Percentiles rank a stretch among this genome's conserved stretches.
phyloP scores from a whole-genome alignment of 2,329 filamentous ascomycete genomes.

The Talaromyces sp. region DNA sequence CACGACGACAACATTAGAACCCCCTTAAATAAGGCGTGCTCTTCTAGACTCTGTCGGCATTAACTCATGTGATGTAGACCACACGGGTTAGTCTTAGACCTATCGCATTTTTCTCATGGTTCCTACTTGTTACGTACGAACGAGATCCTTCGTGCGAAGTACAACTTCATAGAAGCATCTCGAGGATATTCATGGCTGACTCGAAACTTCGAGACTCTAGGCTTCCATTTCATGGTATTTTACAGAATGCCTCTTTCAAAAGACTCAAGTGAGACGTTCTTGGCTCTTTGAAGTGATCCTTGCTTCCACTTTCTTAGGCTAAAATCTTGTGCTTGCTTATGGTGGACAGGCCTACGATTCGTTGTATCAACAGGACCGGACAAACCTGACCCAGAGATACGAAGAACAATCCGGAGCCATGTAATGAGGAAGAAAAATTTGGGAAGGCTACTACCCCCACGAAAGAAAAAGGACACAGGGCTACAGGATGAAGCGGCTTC shows the following conservation, averaged over 20 bases:
- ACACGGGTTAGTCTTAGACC: background rate
- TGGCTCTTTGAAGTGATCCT: too few species aligned
- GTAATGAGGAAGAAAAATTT: background rate
- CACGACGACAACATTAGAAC: background rate
- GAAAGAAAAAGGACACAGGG: background rate
- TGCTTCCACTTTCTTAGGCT: background rate
- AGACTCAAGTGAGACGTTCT: background rate
- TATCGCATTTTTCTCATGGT: background rate
- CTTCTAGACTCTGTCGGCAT: background rate
- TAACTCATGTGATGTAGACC: background rate
- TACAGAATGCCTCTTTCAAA: background rate
- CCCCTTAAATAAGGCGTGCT: too few species aligned
- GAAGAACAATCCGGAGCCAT: background rate
- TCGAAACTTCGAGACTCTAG: background rate
- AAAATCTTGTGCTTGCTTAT: background rate
- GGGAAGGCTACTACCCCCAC: background rate
- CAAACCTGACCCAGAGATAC: background rate
- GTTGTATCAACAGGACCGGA: background rate
- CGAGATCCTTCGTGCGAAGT: too few species aligned
- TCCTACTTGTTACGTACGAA: background rate
- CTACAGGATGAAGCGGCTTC: background rate
- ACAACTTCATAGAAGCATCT: too few species aligned
- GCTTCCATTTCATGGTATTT: background rate
- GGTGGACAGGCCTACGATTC: background rate
- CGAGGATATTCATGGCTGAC: too few species aligned